Evolutionary conservation across 2,329 filamentous ascomycete species (phyloP), one percentile per base, ranked within the genome.

Genomic region (Elsinoe fawcettii): DNA sequence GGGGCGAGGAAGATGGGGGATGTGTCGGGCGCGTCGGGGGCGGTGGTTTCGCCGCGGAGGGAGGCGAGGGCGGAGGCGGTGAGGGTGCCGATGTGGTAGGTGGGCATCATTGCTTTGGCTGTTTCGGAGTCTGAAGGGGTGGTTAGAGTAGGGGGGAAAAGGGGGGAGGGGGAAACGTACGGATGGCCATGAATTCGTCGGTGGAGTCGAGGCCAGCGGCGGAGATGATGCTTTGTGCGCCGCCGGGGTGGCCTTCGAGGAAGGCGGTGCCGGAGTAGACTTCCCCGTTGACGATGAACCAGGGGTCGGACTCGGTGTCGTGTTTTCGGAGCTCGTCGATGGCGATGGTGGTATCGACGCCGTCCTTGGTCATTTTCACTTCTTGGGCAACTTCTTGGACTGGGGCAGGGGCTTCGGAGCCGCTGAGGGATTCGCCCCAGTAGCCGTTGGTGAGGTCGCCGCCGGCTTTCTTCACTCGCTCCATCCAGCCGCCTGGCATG

Each of bases 131-230:
- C 89, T 92, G 66, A 39, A 53, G 57, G 12, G n/a, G 39, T 5
- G 55, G 41, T 23, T 57, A 11, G 37, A 20, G n/a, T 12, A 14
- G 55, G 14, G 30, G 34, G 27, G 25, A 39, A 9, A 22, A 43
- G 46, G 46, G n/a, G 18, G 22, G 14, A 20, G 23, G 32, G 23
- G 7, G 6, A 53, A 34, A 78, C 87, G 78, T 77, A 92, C 88
- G 90, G 65, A 96, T 96, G 12, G 88, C 86, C 74, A 95, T 81
- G 69, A 96, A 96, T 63, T 96, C 91, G 65, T 96, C 91, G 0
- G 87, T 87, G 8, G 82, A 82, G 70, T 96, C 90, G 65, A 88
- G 77, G 0, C 85, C 90, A n/a, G 90, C 90, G 2, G 86, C 88
- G 25, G 85, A 85, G 55, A 86, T 79, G 66, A 96, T 96, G 65